Evolutionary conservation across 192 early-diverging fungal species (phyloP).

Genomic region (Powellomyces hirtus): DNA sequence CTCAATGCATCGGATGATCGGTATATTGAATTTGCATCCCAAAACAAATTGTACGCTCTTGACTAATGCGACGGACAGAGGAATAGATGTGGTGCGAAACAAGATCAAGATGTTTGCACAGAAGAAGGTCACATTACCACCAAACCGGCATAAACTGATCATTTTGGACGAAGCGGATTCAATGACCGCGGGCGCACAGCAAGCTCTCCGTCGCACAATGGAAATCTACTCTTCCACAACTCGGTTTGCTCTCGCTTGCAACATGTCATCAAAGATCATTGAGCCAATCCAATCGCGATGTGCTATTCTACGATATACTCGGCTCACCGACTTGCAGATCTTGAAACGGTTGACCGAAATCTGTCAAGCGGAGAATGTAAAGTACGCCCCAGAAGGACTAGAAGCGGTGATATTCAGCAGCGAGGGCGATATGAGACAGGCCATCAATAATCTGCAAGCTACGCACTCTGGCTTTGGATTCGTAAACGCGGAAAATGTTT

Average conservation of each 20-base stretch:
- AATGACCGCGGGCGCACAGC: slow-evolving; percentile 96
- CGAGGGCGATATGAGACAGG: slow-evolving; percentile 99
- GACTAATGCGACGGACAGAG: slow-evolving; percentile 58
- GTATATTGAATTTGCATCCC: slow-evolving; percentile 34
- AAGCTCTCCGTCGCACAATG: slow-evolving; percentile 97
- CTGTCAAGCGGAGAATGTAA: slow-evolving; percentile 77
- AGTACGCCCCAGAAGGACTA: slow-evolving; percentile 82
- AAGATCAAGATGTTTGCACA: slow-evolving; percentile 98
- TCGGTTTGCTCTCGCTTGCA: slow-evolving; percentile 95
- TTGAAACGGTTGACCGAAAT: slow-evolving; percentile 79
- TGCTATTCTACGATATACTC: slow-evolving; percentile 84
- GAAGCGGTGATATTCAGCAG: slow-evolving; percentile 94
- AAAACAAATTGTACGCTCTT: no score
- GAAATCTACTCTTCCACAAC: slow-evolving; percentile 96
- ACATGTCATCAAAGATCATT: slow-evolving; percentile 94
- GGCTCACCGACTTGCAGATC: slow-evolving; percentile 77
- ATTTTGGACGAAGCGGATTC: slow-evolving; percentile 99
- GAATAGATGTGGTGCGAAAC: slow-evolving; percentile 95
- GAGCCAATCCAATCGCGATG: slow-evolving; percentile 97
- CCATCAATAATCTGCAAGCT: slow-evolving; percentile 93
- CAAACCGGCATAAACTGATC: slow-evolving; percentile 67
- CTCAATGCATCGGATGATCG: slow-evolving; percentile 98
- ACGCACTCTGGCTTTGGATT: slow-evolving; percentile 83
- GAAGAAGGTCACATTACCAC: slow-evolving; percentile 92
- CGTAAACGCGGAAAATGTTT: slow-evolving; percentile 87